Conservation (phyloP, 1,284 basidiomycete species). For the Gymnopus androsaceus region DNA sequence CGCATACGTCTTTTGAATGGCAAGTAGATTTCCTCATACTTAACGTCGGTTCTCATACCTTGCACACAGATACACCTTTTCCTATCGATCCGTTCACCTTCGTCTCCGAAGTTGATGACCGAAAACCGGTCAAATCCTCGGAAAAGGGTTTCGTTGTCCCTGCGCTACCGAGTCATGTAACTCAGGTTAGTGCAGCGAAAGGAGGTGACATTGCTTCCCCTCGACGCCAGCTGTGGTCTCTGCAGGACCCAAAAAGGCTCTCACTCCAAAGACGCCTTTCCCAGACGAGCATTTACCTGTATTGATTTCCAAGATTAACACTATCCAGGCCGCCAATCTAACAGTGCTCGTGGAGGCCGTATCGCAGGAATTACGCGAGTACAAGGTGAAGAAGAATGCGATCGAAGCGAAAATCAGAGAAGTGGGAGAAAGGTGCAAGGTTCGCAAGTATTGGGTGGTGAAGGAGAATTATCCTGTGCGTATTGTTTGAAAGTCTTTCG, state of each 20-base stretch:
- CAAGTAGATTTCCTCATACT: slow-evolving; percentile 32
- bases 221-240: slow-evolving; percentile 5
- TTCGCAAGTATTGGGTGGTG: slow-evolving; percentile 70
- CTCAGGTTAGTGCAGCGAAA: background rate
- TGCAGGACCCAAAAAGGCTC: slow-evolving; percentile 30
- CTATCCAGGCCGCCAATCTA: slow-evolving; percentile 58
- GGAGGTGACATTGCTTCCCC: slow-evolving; percentile 4
- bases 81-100: slow-evolving; percentile 80
- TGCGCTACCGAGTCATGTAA: slow-evolving; percentile 36
- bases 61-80: slow-evolving; percentile 63
- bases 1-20: slow-evolving; percentile 80
- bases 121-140: slow-evolving; percentile 30
- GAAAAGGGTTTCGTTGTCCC: slow-evolving; percentile 41
- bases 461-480: slow-evolving; percentile 31
- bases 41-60: slow-evolving; percentile 5
- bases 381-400: slow-evolving; percentile 78
- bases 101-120: slow-evolving; percentile 50
- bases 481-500: background rate
- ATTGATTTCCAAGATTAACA: slow-evolving; percentile 59
- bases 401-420: slow-evolving; percentile 79
- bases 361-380: slow-evolving; percentile 61
- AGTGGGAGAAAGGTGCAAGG: slow-evolving; percentile 69
- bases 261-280: slow-evolving; percentile 59
- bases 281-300: slow-evolving; percentile 63
- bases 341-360: slow-evolving; percentile 71